phyloP scores from a whole-genome alignment of 352 stramenopile species.

The Thalassiosira sp. region DNA sequence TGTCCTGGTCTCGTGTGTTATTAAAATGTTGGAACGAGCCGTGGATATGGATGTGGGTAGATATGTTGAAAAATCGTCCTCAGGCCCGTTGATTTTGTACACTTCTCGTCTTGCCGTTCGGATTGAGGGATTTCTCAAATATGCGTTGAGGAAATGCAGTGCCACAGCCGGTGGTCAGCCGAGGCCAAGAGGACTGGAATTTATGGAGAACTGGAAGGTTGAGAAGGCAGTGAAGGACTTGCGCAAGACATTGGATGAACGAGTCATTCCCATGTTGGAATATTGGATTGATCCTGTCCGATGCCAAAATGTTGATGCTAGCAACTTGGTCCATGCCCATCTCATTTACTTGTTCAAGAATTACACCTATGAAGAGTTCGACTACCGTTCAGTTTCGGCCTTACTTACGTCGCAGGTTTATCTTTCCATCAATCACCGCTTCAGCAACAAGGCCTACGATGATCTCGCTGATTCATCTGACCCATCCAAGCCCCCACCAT shows the following conservation, averaged over 20 bases:
- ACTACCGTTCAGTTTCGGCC: slow-evolving; percentile 83
- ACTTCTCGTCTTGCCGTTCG: slow-evolving; percentile 85
- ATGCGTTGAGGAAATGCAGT: slow-evolving; percentile 84
- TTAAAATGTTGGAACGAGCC: slow-evolving; percentile 87
- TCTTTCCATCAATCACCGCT: slow-evolving; percentile 87
- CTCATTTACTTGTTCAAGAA: slow-evolving; percentile 91
- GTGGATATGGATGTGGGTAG: slow-evolving; percentile 88
- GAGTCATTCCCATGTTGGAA: slow-evolving; percentile 88
- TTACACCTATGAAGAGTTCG: slow-evolving; percentile 84
- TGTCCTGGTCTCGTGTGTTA: slow-evolving; percentile 82
- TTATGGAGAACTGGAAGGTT: slow-evolving; percentile 80
- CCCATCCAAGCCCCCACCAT: slow-evolving; percentile 80
- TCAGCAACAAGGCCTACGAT: slow-evolving; percentile 83
- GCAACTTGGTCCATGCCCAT: slow-evolving; percentile 88
- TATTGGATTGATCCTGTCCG: slow-evolving; percentile 87
- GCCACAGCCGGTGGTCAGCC: slow-evolving; percentile 68
- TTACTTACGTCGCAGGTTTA: slow-evolving; percentile 87
- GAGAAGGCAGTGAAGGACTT: slow-evolving; percentile 80
- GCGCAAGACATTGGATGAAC: slow-evolving; percentile 77
- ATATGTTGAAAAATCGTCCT: slow-evolving; percentile 78
- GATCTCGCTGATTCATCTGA: slow-evolving; percentile 82
- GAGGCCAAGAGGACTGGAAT: slow-evolving; percentile 76
- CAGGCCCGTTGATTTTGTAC: slow-evolving; percentile 87
- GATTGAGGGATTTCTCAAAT: slow-evolving; percentile 89
- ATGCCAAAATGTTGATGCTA: slow-evolving; percentile 82